Percentiles rank a stretch among this genome's conserved stretches.
phyloP scores from a whole-genome alignment of 306 rosid genomes.

The Quercus dentata region DNA sequence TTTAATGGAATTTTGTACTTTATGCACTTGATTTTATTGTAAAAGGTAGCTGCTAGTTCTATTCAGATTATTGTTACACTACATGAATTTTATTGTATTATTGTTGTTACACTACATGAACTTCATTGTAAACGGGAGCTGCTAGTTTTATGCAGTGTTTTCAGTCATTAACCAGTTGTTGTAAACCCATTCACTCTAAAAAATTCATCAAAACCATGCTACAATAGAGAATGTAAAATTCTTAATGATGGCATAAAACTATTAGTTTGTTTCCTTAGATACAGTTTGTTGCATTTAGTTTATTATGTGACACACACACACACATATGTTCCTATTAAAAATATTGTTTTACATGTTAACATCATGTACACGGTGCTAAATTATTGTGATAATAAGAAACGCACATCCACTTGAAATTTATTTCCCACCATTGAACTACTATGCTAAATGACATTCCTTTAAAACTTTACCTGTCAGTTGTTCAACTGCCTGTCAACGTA shows the following conservation, averaged over 20 bases:
- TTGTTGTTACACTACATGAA: too few relatives aligned
- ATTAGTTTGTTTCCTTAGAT: background rate
- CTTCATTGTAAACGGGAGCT: too few relatives aligned
- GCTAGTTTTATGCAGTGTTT: too few relatives aligned
- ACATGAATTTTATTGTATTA: too few relatives aligned
- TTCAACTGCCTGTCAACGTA: constrained; percentile 90
- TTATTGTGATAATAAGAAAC: background rate
- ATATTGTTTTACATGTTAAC: background rate
- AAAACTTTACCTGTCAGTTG: constrained; percentile 75
- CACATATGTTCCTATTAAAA: too few relatives aligned
- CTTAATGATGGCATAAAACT: background rate
- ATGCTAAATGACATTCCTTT: background rate
- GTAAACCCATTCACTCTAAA: too few relatives aligned
- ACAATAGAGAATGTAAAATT: constrained; percentile 1
- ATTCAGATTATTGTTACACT: too few relatives aligned
- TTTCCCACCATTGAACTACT: background rate
- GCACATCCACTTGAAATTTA: background rate
- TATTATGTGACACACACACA: background rate
- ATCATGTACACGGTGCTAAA: background rate
- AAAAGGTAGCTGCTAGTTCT: too few relatives aligned
- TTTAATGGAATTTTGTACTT: too few relatives aligned
- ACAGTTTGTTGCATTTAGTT: background rate
- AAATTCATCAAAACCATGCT: too few relatives aligned
- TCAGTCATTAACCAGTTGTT: too few relatives aligned
- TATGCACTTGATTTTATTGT: too few relatives aligned